Base-by-base conservation (phyloP, 2,329 filamentous ascomycete species). In the Colletotrichum tamarilloi region DNA sequence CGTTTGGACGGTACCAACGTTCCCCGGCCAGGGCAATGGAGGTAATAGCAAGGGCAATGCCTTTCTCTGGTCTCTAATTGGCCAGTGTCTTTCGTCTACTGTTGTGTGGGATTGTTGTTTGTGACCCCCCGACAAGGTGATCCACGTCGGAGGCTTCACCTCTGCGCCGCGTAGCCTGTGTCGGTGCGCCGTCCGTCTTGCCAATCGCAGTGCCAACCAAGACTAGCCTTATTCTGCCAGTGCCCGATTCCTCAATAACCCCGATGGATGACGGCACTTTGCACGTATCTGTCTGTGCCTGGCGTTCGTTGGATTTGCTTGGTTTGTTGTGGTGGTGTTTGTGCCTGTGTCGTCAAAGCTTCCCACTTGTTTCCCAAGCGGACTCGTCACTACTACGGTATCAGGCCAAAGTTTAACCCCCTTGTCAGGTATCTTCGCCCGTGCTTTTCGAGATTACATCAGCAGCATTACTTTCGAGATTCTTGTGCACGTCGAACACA, bases 101-200 rank as follows among this genome's bases (percentile, higher is more conserved):
- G 19, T 24, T n/a, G 53, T 38, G 32, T 59, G 55, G 56, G 46
- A 49, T 70, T 42, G 62, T 19, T 32, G 42, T 57, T 49, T 72
- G 46, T 32, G 12, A 49, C 42, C 6, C 56, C 42, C 65, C 58
- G 65, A 68, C 69, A 72, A 63, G 65, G 69, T 52, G 56, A 72
- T 63, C 58, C 65, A 68, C 65, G 69, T 63, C 65, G 69, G 64
- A 62, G 26, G 19, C 59, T 56, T 46, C 56, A 52, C 49, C 66
- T 63, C 42, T 62, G 49, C 16, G 32, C 16, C 24, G 42, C 22
- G 46, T 67, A n/a, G 16, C 19, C 35, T 67, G 11, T 68, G 26
- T 42, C 46, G 53, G 22, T 57, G 32, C 28, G 28, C 28, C 28
- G 42, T 62, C 60, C 26, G 60, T 46, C 35, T 42, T 46, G 58